These are phyloP conservation scores for Parachaetomium inaequale DNA, from an alignment of 495 filamentous ascomycete genomes.

Conservation along the genomic window DNA sequence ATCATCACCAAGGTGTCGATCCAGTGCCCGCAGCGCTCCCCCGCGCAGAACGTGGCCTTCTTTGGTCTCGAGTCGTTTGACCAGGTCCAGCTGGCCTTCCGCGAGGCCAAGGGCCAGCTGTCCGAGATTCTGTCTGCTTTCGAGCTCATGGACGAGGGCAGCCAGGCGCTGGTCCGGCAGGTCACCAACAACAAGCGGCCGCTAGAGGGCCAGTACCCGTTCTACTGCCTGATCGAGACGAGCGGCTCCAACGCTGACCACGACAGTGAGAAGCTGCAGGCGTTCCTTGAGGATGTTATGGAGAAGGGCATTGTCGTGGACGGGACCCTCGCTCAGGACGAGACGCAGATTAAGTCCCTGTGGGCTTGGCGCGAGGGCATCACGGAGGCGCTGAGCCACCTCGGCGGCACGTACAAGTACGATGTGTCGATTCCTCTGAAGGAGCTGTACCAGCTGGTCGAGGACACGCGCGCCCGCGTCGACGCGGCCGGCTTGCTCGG, in stretches of 20 bases:
- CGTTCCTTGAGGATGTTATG: conserved; percentile 89
- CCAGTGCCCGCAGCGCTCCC: conserved; percentile 77
- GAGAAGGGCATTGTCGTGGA: conserved; percentile 76
- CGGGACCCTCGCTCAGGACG: conserved; percentile 85
- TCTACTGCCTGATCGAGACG: conserved; percentile 96
- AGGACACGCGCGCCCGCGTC: conserved; percentile 70
- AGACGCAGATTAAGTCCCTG: conserved; percentile 78
- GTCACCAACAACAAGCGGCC: conserved; percentile 75
- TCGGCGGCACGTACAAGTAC: conserved; percentile 97
- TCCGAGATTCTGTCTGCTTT: conserved; percentile 96
- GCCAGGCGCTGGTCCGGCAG: conserved; percentile 67
- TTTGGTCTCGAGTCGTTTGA: conserved; percentile 85
- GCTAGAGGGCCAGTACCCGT: conserved; percentile 77
- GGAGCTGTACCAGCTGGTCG: conserved; percentile 85
- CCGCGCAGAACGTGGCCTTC: conserved; percentile 84
- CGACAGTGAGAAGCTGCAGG: conserved; percentile 78
- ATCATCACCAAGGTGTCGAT: conserved; percentile 89
- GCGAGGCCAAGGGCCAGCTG: conserved; percentile 81
- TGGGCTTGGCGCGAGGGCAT: conserved; percentile 96
- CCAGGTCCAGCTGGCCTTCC: conserved; percentile 75
- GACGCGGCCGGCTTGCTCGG: conserved; percentile 70
- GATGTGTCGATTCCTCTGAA: conserved; percentile 88
- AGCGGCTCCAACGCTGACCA: conserved; percentile 92
- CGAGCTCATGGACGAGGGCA: conserved; percentile 88
- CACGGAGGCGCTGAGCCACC: conserved; percentile 80